Evolutionary conservation across 2,329 filamentous ascomycete genomes (phyloP).

Genomic region (Penicillium sumatraense): DNA sequence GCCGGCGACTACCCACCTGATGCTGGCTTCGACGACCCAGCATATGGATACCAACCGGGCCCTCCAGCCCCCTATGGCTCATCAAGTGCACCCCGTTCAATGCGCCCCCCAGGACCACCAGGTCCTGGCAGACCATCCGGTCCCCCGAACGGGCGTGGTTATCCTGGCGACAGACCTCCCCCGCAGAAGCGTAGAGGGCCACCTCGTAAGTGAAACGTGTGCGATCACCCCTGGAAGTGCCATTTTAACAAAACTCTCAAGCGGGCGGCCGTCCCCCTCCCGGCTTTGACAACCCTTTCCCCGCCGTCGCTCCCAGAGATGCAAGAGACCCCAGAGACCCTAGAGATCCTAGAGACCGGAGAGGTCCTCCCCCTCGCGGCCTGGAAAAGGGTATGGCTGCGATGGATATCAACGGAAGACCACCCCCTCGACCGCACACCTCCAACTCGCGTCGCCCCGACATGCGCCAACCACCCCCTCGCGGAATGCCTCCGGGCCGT

Average conservation of each 20-base stretch:
- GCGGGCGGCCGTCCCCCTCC: conserved; percentile 33
- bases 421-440: conserved; percentile 43
- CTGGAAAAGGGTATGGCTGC: conserved; percentile 46
- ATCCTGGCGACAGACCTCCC: conserved; percentile 35
- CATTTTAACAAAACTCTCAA: not conserved
- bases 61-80: conserved; percentile 32
- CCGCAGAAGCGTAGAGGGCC: conserved; percentile 37
- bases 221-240: not conserved
- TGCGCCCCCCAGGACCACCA: conserved; percentile 36
- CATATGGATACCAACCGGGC: conserved; percentile 33
- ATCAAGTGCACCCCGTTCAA: conserved; percentile 34
- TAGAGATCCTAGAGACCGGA: conserved; percentile 35
- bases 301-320: conserved; percentile 42
- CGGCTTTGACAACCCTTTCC: conserved; percentile 57
- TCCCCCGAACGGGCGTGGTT: conserved; percentile 24
- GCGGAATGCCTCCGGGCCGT: conserved; percentile 29
- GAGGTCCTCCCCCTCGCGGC: conserved; percentile 37
- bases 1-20: conserved; percentile 28
- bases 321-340: conserved; percentile 27
- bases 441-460: conserved; percentile 40
- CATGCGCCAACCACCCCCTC: conserved; percentile 29
- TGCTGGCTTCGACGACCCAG: conserved; percentile 31
- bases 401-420: conserved; percentile 42
- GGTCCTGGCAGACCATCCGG: conserved; percentile 34
- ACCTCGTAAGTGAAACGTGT: conserved; percentile 34